Base-by-base conservation (phyloP, 2,329 filamentous ascomycete species). In the Aspergillus sp. region DNA sequence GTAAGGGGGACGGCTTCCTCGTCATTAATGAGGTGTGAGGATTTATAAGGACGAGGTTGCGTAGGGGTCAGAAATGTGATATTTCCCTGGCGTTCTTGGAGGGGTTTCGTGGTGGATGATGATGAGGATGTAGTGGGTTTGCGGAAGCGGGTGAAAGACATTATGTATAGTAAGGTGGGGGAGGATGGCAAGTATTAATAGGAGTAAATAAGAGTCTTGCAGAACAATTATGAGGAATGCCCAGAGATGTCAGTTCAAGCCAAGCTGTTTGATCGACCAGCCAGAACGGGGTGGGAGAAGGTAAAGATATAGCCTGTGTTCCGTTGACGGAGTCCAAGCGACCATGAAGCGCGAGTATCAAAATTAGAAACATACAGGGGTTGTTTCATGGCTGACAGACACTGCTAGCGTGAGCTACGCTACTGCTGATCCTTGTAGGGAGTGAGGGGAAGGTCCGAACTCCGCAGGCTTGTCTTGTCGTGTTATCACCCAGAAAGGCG, bases 21-120 rank as follows among this genome's bases (percentile, higher is more conserved):
- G 22, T 72, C 66, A 23, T 17, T 38, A 9, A 23, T 72, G 69
- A 23, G 70, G 53, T 71, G 70, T 7, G 75, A 63, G 49, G 71
- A 70, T 57, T 77, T 75, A 28, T 71, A 77, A 76, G 76, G 78
- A 45, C 76, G 74, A 3, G 76, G 76, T 41, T 75, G 72, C 25
- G 76, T 74, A 6, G 76, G 77, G 38, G 73, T 73, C 1, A 74
- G 74, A 41, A 79, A 79, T 28, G 67, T 57, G 41, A 72, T 70
- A 59, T 79, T 77, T 4, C 77, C 77, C 76, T 76, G 79, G 59
- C 77, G 69, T 54, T 77, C 63, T 58, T 79, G 76, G 11, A 77
- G 70, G 7, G 69, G 70, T 41, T 69, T 72, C 7, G 38, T 52
- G 34, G 22, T 31, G 31, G 30, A 64, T 47, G 46, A 62, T 46